Percentiles rank a stretch among this genome's conserved stretches.
Conservation (phyloP, 352 stramenopile species). For the Phytophthora europaea region DNA sequence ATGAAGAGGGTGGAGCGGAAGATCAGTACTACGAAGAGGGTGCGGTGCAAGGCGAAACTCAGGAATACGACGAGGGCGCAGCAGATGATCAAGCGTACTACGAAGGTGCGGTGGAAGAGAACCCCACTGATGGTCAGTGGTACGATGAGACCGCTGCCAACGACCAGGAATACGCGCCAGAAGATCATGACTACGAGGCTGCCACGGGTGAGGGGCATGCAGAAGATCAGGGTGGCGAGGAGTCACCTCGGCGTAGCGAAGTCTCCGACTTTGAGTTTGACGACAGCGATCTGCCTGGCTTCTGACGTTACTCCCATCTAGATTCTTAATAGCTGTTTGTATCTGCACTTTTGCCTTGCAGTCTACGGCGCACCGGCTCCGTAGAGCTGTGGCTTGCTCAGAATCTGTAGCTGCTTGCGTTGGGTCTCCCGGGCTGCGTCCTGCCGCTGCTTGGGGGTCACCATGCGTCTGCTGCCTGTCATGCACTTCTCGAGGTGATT, state of each 20-base stretch:
- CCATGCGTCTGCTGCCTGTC: slow-evolving; percentile 60
- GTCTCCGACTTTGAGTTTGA: slow-evolving; percentile 66
- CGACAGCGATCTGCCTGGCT: slow-evolving; percentile 69
- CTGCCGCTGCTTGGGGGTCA: slow-evolving; percentile 46
- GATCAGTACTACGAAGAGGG: slow-evolving; percentile 6
- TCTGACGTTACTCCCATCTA: slow-evolving; percentile 34
- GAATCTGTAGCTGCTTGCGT: slow-evolving; percentile 48
- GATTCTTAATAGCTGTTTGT: slow-evolving; percentile 20
- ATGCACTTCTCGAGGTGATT: slow-evolving; percentile 84
- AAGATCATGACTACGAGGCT: slow-evolving; percentile 17
- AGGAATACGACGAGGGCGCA: slow-evolving; percentile 22
- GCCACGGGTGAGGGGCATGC: slow-evolving; percentile 10
- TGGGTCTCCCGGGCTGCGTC: slow-evolving; percentile 46
- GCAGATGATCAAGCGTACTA: slow-evolving; percentile 26
- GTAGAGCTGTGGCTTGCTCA: slow-evolving; percentile 45
- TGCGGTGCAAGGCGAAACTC: neutral
- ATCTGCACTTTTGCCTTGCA: slow-evolving; percentile 10
- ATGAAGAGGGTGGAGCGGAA: neutral
- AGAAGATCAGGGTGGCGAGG: slow-evolving; percentile 14
- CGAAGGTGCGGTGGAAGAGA: slow-evolving; percentile 6
- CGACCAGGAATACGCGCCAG: slow-evolving; percentile 20
- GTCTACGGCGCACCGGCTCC: slow-evolving; percentile 17
- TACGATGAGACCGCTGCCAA: slow-evolving; percentile 5
- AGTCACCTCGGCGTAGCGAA: slow-evolving; percentile 40
- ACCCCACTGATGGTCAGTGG: slow-evolving; percentile 5